Evolutionary conservation across 768 basidiomycete genomes (phyloP), one percentile per base, ranked within the genome.

Genomic region (Agaricus blazei): DNA sequence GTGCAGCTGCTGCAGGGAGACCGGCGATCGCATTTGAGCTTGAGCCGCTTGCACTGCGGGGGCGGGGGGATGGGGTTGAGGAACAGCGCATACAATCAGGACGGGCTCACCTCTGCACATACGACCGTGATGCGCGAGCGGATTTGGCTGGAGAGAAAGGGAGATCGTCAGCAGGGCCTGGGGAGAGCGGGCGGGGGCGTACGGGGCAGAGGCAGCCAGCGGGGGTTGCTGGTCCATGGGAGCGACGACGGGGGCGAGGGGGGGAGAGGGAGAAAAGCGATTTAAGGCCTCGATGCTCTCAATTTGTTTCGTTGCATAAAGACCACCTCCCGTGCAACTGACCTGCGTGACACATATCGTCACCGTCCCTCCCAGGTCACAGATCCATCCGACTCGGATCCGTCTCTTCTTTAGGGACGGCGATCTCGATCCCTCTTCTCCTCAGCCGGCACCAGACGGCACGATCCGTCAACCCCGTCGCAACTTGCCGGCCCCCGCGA

Each of bases 1-100:
- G 82, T 77, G 61, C 91, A 93, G 27, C 84, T 85, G 0, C 82
- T 82, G 60, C 90, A 93, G 0, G 90, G 90, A 2, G 77, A 82
- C 23, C 85, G 80, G 38, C 90, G 75, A 70, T 93, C 90, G 65
- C 90, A 93, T 72, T 86, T 90, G 51, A 93, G 78, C 63, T 93
- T 93, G 51, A 93, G 77, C 3, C 90, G 88, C 68, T 93, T 93
- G 74, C 90, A 93, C 87, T 93, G 65, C 2, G 41, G 47, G 9
- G n/a, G 28, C 38, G 47, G 9, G 15, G 27, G 29, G 45, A 46
- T n/a, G 38, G 40, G 50, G 56, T 58, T 57, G 52, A 58, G 54
- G 24, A 34, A 12, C 38, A 26, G 40, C 23, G 47, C 28, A 48
- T 41, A 29, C 9, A 43, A 45, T 23, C 14, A 24, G 28, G 29